Conservation (phyloP, 805 yeast genomes). For the Saccharomyces eubayanus region DNA sequence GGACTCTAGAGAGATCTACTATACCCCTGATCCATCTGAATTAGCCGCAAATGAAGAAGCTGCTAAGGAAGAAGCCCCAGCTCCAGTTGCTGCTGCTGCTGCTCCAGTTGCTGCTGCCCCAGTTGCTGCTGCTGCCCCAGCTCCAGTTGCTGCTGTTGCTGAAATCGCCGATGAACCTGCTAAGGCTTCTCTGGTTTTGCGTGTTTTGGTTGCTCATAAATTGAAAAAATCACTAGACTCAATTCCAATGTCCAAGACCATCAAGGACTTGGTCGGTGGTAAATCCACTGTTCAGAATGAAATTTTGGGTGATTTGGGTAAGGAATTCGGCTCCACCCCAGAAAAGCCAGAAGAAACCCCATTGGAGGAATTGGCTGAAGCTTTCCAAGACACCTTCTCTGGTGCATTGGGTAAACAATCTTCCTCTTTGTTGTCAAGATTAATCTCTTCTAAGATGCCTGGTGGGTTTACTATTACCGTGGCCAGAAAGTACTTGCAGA, state of each 20-base stretch:
- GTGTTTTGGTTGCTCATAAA: slow-evolving; percentile 89
- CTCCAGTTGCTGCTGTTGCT: slow-evolving; percentile 62
- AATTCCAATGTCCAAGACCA: slow-evolving; percentile 82
- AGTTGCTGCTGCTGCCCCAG: slow-evolving; percentile 47
- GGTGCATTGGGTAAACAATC: slow-evolving; percentile 94
- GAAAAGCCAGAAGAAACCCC: slow-evolving; percentile 99
- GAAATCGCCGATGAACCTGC: slow-evolving; percentile 86
- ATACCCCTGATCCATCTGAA: slow-evolving; percentile 69
- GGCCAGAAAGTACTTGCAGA: slow-evolving; percentile 85
- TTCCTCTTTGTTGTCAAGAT: slow-evolving; percentile 76
- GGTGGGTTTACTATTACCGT: slow-evolving; percentile 94
- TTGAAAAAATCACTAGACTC: slow-evolving; percentile 84
- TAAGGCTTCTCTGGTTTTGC: slow-evolving; percentile 72
- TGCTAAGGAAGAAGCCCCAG: slow-evolving; percentile 21
- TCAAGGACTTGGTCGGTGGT: slow-evolving; percentile 96
- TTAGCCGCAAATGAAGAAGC: slow-evolving; percentile 28
- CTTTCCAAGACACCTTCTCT: slow-evolving; percentile 80
- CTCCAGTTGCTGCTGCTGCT: slow-evolving; percentile 27
- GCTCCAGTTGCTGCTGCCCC: slow-evolving; percentile 46
- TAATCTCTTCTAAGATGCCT: slow-evolving; percentile 96
- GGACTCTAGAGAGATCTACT: slow-evolving; percentile 93
- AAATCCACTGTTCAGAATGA: slow-evolving; percentile 98
- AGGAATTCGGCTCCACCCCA: slow-evolving; percentile 96
- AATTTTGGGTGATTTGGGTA: slow-evolving; percentile 96
- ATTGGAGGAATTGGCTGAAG: slow-evolving; percentile 88